Evolutionary conservation across 805 yeast species (phyloP).

Genomic region (Myxozyma neglecta): DNA sequence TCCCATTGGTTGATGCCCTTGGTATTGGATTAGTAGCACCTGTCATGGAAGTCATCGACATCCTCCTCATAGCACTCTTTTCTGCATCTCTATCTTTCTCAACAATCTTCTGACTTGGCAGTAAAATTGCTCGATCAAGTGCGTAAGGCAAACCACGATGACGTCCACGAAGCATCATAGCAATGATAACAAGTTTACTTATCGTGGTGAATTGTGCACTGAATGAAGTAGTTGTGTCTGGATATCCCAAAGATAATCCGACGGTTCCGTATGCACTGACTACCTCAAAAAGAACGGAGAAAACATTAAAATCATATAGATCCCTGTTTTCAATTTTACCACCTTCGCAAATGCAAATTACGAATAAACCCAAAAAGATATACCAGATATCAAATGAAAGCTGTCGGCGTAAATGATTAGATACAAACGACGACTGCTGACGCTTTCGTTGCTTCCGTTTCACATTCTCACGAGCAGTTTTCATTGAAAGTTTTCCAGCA

Average conservation of each 20-base stretch:
- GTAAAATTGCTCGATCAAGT: conserved; percentile 88
- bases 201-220: conserved; percentile 67
- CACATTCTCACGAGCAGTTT: conserved; percentile 5
- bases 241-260: conserved; percentile 86
- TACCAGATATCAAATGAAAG: conserved; percentile 95
- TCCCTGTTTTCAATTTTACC: conserved; percentile 50
- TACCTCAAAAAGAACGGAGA: conserved; percentile 78
- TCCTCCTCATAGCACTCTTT: conserved; percentile 5
- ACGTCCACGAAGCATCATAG: conserved; percentile 90
- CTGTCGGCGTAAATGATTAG: conserved; percentile 87
- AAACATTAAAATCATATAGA: conserved; percentile 59
- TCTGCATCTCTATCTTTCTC: conserved; percentile 47
- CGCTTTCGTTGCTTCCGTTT: conserved; percentile 39
- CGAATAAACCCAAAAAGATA: conserved; percentile 77
- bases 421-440: conserved; percentile 63
- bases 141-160: conserved; percentile 95
- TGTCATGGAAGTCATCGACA: conserved; percentile 12
- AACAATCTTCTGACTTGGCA: conserved; percentile 66
- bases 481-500: conserved; percentile 2
- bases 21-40: neutral
- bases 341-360: conserved; percentile 86
- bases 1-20: conserved; percentile 2
- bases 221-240: conserved; percentile 65
- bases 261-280: conserved; percentile 97
- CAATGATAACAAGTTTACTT: conserved; percentile 81